Evolutionary conservation across 495 filamentous ascomycete genomes (phyloP).

Genomic region (Daldinia loculata): DNA sequence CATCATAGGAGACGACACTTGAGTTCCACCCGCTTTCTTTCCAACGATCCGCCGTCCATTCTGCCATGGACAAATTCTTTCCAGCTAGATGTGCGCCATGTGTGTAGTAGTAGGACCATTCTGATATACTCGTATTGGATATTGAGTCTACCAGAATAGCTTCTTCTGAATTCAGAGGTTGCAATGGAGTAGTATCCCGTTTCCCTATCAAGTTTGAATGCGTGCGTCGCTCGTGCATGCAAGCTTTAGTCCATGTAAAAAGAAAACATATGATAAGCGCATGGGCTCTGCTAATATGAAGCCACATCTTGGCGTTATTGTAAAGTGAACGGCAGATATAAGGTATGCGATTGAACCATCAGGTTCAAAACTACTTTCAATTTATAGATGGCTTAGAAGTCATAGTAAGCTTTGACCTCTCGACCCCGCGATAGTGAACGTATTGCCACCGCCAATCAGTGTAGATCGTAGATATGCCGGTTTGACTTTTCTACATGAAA

Average conservation of each 20-base stretch:
- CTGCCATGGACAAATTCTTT: constrained; percentile 56
- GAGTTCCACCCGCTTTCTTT: constrained; percentile 74
- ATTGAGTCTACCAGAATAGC: constrained; percentile 39
- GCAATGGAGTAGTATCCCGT: constrained; percentile 40
- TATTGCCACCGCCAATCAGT: constrained; percentile 11
- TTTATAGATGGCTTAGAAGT: neutral
- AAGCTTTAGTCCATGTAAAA: constrained; percentile 25
- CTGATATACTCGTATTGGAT: constrained; percentile 43
- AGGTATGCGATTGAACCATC: neutral
- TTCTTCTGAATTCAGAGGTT: constrained; percentile 40
- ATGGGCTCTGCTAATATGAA: neutral
- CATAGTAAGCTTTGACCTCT: neutral
- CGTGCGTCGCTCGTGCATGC: constrained; percentile 28
- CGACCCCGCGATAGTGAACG: constrained; percentile 15
- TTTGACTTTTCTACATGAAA: neutral
- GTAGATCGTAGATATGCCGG: neutral
- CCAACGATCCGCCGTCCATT: constrained; percentile 85
- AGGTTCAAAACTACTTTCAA: neutral
- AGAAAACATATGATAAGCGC: neutral
- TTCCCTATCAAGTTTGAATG: constrained; percentile 20
- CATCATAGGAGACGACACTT: constrained; percentile 77
- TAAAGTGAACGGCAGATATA: neutral
- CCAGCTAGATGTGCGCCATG: constrained; percentile 52
- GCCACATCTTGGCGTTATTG: neutral
- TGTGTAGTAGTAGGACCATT: constrained; percentile 51